Evolutionary conservation across 768 basidiomycete genomes (phyloP).

Genomic region (Crucibulum laeve): DNA sequence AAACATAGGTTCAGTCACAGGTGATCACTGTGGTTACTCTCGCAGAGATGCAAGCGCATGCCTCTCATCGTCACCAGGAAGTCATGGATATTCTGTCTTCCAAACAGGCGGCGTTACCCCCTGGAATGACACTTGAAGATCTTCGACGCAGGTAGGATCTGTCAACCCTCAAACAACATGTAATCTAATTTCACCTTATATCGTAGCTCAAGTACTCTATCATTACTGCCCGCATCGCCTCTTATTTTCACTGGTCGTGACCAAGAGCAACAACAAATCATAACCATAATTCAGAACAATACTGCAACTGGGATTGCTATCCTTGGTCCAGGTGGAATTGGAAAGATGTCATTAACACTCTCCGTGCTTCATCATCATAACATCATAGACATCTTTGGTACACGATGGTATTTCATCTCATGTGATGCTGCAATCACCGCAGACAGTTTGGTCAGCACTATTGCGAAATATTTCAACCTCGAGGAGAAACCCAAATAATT

Average conservation of each 20-base stretch:
- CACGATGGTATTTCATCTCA: not conserved
- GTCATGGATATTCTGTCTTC: not conserved
- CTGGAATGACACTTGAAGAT: not conserved
- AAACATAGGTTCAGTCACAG: not conserved
- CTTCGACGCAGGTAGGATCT: not conserved
- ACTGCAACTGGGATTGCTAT: not conserved
- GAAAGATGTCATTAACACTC: not conserved
- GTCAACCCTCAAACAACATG: not conserved
- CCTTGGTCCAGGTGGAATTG: slow-evolving; percentile 1
- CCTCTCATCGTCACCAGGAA: not conserved
- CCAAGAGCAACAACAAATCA: not conserved
- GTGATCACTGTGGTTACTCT: not conserved
- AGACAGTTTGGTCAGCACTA: not conserved
- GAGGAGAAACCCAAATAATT: not conserved
- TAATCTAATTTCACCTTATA: not conserved
- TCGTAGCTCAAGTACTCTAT: not conserved
- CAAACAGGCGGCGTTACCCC: not conserved
- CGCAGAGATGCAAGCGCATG: not conserved
- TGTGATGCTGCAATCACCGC: not conserved
- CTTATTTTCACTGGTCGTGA: not conserved
- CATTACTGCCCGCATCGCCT: not conserved
- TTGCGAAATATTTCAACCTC: not conserved
- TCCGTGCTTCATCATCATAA: not conserved
- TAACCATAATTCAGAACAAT: not conserved
- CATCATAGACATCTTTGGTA: not conserved